Base-by-base conservation (phyloP, 345 rosid species). In the Euphorbia pulcherrima region DNA sequence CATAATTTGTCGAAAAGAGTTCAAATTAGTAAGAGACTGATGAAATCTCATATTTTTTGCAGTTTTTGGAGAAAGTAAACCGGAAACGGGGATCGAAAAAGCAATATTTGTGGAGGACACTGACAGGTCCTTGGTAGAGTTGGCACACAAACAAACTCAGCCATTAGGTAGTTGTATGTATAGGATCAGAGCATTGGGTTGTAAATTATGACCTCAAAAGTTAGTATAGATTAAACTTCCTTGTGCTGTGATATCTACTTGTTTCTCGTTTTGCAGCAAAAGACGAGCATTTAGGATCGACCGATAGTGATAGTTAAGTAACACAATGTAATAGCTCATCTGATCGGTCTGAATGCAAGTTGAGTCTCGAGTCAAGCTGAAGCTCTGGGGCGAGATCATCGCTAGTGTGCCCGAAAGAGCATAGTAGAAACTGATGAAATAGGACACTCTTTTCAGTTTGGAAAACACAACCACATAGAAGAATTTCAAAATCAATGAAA, bases 181-280 rank as follows among this genome's bases (percentile, higher is more conserved):
- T 52, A 81, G 77, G 78, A 78, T 61, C 69, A 77, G 68, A 44
- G 62, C 71, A 65, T 65, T 81, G 65, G 70, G 79, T 68, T 86
- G 87, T 81, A 81, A 81, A 73, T 81, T 64, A 71, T 81, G 78
- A 73, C 57, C 71, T 71, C 76, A 77, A 72, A 21, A 75, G n/a
- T 71, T 53, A 60, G 23, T 30, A 62, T 73, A 65, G 73, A 62
- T 74, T 70, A 71, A 53, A 73, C 65, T 60, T 52, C 30, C 9
- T 27, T 62, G 66, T 71, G n/a, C 23, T 65, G 47, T 72, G 62
- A 67, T 71, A 35, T 57, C 28, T 55, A 56, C 52, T 71, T 33
- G 3, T 3, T 33, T 33, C 7, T 72, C 50, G 44, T 35, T 65
- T 57, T 44, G 37, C 7, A 3, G 7, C 7, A 33, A 33, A 33